A percentile compares a stretch with the other conserved stretches of the same genome.
These are phyloP conservation scores for Aspergillus wentii DNA, from an alignment of 495 filamentous ascomycete species.

Conservation along the genomic window DNA sequence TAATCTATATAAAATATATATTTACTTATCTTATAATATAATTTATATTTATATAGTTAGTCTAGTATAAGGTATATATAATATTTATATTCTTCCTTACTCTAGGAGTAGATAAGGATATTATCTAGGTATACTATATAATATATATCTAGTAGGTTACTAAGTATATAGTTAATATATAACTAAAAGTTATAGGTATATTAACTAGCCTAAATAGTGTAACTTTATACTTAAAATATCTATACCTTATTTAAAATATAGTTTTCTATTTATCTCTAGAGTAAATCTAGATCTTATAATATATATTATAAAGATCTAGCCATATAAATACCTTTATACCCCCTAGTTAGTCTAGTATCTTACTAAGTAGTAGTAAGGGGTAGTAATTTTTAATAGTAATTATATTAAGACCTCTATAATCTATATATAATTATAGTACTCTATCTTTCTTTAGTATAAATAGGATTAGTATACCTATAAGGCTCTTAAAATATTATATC, in stretches of 20 bases:
- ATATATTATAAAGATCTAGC: not conserved
- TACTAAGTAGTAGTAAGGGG: too few species aligned
- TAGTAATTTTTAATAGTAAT: constrained; percentile 4
- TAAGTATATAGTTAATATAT: not conserved
- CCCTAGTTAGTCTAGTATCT: not conserved
- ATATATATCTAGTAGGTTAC: not conserved
- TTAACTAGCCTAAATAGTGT: not conserved
- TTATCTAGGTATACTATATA: constrained; percentile 3
- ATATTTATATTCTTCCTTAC: too few species aligned
- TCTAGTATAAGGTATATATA: too few species aligned
- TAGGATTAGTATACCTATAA: not conserved
- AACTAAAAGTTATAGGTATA: not conserved
- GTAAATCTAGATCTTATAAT: not conserved
- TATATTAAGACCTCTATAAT: constrained; percentile 6
- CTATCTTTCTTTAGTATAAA: constrained; percentile 7
- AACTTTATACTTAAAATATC: constrained; percentile 2
- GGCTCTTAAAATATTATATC: not conserved
- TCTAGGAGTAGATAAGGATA: too few species aligned
- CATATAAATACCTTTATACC: not conserved
- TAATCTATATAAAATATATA: not conserved
- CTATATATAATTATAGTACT: constrained; percentile 6
- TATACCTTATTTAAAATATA: constrained; percentile 1
- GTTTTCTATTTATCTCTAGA: not conserved
- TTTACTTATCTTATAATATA: not conserved
- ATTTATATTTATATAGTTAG: too few species aligned